Evolutionary conservation across 352 stramenopile species (phyloP).

Genomic region (Globisporangium nagaii): DNA sequence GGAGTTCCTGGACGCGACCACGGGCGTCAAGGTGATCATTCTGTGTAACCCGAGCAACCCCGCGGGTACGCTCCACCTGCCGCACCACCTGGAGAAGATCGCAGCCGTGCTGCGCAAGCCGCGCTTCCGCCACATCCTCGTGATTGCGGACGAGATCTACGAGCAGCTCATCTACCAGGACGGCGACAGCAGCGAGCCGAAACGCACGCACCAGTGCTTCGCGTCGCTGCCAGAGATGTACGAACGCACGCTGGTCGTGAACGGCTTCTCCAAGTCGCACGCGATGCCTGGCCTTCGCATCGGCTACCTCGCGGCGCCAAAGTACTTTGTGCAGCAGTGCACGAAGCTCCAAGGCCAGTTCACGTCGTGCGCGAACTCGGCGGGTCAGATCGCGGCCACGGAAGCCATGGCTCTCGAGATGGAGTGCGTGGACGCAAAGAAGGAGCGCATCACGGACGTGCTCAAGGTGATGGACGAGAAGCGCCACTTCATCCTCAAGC

Average conservation of each 20-base stretch:
- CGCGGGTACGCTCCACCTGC: slow-evolving; percentile 78
- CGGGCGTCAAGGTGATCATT: slow-evolving; percentile 88
- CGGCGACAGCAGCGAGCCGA: slow-evolving; percentile 20
- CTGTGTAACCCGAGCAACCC: slow-evolving; percentile 97
- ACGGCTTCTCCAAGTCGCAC: slow-evolving; percentile 96
- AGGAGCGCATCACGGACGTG: slow-evolving; percentile 48
- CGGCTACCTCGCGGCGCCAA: slow-evolving; percentile 86
- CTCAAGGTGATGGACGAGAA: slow-evolving; percentile 71
- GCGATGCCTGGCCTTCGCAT: slow-evolving; percentile 96
- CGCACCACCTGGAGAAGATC: slow-evolving; percentile 46
- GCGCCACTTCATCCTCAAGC: slow-evolving; percentile 87
- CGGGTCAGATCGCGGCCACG: slow-evolving; percentile 89
- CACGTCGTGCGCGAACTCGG: slow-evolving; percentile 91
- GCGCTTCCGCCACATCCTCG: slow-evolving; percentile 68
- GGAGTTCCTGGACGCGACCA: slow-evolving; percentile 56
- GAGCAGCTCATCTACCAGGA: slow-evolving; percentile 92
- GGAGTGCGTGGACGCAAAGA: slow-evolving; percentile 43
- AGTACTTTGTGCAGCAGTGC: slow-evolving; percentile 80
- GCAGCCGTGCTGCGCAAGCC: slow-evolving; percentile 52
- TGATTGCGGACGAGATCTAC: slow-evolving; percentile 96
- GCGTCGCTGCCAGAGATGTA: slow-evolving; percentile 81
- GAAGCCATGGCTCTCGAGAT: slow-evolving; percentile 87
- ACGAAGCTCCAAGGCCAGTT: slow-evolving; percentile 94
- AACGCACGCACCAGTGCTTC: slow-evolving; percentile 63
- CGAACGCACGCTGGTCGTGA: slow-evolving; percentile 90